Conservation (phyloP, 2,329 filamentous ascomycete species). For the Massarina eburnea region DNA sequence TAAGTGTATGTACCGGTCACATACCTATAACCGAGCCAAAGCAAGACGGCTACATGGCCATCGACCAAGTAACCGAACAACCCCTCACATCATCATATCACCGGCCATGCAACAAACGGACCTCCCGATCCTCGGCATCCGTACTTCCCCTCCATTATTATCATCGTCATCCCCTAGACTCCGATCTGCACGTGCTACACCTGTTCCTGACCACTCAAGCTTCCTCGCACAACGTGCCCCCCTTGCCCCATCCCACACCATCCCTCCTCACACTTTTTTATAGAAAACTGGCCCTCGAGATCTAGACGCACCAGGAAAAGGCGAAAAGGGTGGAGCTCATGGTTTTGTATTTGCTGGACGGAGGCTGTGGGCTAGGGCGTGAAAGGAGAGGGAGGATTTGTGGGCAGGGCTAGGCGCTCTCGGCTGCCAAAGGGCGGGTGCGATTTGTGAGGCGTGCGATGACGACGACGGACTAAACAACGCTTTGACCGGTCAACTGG, state of each 20-base stretch:
- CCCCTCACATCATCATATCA: conserved; percentile 1
- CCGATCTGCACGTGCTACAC: background rate
- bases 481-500: background rate
- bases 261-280: background rate
- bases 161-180: background rate
- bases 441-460: background rate
- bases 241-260: background rate
- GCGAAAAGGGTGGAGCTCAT: no score
- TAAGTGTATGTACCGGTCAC: conserved; percentile 3
- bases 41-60: background rate
- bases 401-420: no score
- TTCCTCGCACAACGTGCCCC: background rate
- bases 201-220: background rate
- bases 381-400: no score
- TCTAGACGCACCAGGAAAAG: no score
- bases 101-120: background rate
- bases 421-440: background rate
- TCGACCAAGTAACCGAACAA: conserved; percentile 4
- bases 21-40: no score
- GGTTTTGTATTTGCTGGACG: no score
- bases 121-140: no score
- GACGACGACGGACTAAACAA: conserved; percentile 3
- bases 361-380: no score
- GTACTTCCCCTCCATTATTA: background rate
- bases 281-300: no score